Base-by-base conservation (phyloP, 441 rosid genomes). In the Pelargonium citronellum region DNA sequence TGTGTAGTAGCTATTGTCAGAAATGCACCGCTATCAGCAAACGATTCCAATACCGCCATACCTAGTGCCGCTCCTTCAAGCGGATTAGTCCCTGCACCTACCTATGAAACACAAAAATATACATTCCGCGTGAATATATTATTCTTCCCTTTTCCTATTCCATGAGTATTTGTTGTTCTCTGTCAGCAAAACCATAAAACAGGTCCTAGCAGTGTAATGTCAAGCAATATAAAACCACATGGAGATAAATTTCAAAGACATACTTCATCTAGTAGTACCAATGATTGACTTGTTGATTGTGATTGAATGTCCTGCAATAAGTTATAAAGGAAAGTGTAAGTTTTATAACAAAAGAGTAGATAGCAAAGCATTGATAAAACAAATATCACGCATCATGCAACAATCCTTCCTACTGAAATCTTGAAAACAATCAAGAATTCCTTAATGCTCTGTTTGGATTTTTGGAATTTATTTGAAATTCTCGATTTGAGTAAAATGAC, bases 61-160 rank as follows among this genome's bases (percentile, higher is more conserved):
- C 96, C 97, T 69, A 94, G 81, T 51, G 97, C 97, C 73, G 99
- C 96, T 73, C 99, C 97, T 87, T 94, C 97, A 66, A 94, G 92
- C 19, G 99, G 99, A 85, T 94, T 94, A 70, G 99, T 94, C 72
- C 99, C 97, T 13, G 94, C 96, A 77, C 97, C 96, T 79, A 94
- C 94, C 97, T 94, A 78, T 39, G 30, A 49, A 73, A 65, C 69
- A 63, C 47, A 69, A 65, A 67, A 71, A 9, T 66, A 70, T 19
- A 64, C 4, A 19, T 62, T 57, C 71, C 51, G 43, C 55, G 16
- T 46, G 43, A 73, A 30, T 46, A 27, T 55, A 51, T 19, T n/a
- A 46, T 62, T 9, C 55, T 58, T 61, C 30, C 57, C 19, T 58
- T 46, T 69, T 66, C 24, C 15, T 17, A 66, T 60, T 1, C 19